Base-by-base conservation (phyloP, 2,329 filamentous ascomycete genomes). In the Aurifilum marmelostoma region DNA sequence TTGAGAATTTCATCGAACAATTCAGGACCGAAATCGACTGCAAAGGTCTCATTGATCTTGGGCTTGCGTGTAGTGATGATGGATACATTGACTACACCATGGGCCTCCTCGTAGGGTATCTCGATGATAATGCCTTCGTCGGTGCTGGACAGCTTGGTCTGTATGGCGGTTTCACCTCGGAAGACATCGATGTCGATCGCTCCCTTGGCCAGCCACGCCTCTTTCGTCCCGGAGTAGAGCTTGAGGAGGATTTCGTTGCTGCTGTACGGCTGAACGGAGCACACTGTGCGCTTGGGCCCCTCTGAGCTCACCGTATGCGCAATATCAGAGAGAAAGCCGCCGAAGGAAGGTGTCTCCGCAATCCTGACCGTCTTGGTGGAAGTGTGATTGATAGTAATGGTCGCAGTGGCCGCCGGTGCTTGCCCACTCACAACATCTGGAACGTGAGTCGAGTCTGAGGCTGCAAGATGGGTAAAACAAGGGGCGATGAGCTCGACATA, bases 11-110 rank as follows among this genome's bases (percentile, higher is more conserved):
- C 79, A 11, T 78, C 79, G 9, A 85, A 75, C 56, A 79, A 80
- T 29, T 82, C 79, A 75, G 79, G 83, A 61, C 87, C 86, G 76
- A 91, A 88, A 75, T 89, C 84, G 39, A 91, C 78, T 52, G 84
- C 83, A 75, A 90, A 87, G 0, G 84, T 85, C 78, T 90, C 87
- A 73, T 87, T 87, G 71, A 90, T 82, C 76, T 83, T 86, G 32
- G 89, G 89, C 71, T 85, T 86, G 67, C 83, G 86, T 18, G 82
- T 87, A 0, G 88, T 88, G 67, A 84, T 80, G 47, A 91, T 82
- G 2, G 85, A 84, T 59, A 91, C 81, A 66, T 86, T 86, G 64
- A 91, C 77, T 50, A 87, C 76, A 41, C 88, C 89, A 70, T 87
- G 79, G 7, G 87, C 85, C 70, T 91, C 87, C 34, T 82, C 81